Evolutionary conservation across 2,329 filamentous ascomycete genomes (phyloP).

Genomic region (Pestalotiopsis sp.): DNA sequence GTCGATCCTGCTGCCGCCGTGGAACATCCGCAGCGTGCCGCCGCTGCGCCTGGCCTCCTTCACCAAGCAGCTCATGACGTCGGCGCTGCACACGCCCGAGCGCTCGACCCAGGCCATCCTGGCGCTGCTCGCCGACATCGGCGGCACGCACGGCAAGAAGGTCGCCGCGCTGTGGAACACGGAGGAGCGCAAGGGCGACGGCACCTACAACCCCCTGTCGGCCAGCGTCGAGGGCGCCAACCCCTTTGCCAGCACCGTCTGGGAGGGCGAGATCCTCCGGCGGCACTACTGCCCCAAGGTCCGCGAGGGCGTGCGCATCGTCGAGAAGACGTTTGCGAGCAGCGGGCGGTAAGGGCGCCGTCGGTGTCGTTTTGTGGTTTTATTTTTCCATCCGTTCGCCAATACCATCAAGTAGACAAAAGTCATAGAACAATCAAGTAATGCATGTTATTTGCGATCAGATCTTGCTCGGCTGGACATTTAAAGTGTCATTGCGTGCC

Average conservation of each 20-base stretch:
- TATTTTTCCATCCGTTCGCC: background rate
- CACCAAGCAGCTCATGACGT: slow-evolving; percentile 84
- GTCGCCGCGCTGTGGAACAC: slow-evolving; percentile 89
- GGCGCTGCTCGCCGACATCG: slow-evolving; percentile 75
- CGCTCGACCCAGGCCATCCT: slow-evolving; percentile 83
- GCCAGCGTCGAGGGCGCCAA: slow-evolving; percentile 83
- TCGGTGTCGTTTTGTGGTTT: background rate
- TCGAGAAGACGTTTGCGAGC: slow-evolving; percentile 66
- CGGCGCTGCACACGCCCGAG: slow-evolving; percentile 84
- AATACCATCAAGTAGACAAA: background rate
- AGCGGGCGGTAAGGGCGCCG: slow-evolving; percentile 11
- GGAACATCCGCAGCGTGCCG: slow-evolving; percentile 73
- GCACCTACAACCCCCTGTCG: slow-evolving; percentile 75
- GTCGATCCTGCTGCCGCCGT: slow-evolving; percentile 75
- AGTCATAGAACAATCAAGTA: background rate
- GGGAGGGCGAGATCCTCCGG: slow-evolving; percentile 88
- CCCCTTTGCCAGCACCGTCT: slow-evolving; percentile 85
- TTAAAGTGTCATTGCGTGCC: background rate
- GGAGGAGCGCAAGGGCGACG: slow-evolving; percentile 90
- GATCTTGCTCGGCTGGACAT: background rate
- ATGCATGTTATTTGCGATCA: background rate
- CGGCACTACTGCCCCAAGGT: slow-evolving; percentile 87
- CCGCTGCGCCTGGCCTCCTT: slow-evolving; percentile 89
- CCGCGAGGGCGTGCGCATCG: slow-evolving; percentile 68
- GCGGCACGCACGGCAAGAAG: slow-evolving; percentile 80